A percentile compares a stretch with the other conserved stretches of the same genome.
These are phyloP conservation scores for Aegilops umbellulata DNA, from an alignment of 176 grass and related monocot genomes.

Conservation along the genomic window DNA sequence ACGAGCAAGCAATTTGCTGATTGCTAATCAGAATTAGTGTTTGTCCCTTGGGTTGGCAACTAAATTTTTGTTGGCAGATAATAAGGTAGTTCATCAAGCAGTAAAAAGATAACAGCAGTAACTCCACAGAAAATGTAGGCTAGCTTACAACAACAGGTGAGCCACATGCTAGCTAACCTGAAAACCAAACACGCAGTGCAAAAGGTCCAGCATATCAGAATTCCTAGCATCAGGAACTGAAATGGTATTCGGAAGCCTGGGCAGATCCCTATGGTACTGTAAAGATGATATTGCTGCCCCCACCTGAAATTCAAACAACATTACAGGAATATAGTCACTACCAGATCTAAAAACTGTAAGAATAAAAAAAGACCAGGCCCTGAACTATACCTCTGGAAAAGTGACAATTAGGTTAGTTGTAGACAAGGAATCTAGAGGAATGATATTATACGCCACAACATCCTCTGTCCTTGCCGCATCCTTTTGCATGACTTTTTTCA, in stretches of 20 bases:
- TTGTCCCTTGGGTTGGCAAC: not conserved
- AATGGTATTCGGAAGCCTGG: slow-evolving; percentile 69
- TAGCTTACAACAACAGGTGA: not conserved
- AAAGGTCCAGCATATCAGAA: slow-evolving; percentile 90
- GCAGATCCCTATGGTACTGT: slow-evolving; percentile 60
- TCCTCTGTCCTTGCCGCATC: slow-evolving; percentile 91
- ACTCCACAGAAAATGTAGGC: not conserved
- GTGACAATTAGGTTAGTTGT: slow-evolving; percentile 67
- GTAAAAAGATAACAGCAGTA: not conserved
- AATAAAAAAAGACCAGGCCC: slow-evolving; percentile 1
- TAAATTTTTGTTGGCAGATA: not conserved
- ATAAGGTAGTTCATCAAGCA: not conserved
- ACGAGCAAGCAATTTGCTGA: not conserved
- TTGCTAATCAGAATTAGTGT: not conserved
- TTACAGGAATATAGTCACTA: not conserved
- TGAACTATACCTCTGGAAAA: slow-evolving; percentile 66
- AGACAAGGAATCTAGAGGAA: slow-evolving; percentile 77
- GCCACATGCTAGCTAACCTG: slow-evolving; percentile 56
- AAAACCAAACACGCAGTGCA: slow-evolving; percentile 85
- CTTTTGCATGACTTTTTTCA: slow-evolving; percentile 85
- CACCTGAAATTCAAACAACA: slow-evolving; percentile 53
- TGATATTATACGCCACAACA: slow-evolving; percentile 89
- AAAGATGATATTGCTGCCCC: slow-evolving; percentile 84
- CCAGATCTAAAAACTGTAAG: not conserved
- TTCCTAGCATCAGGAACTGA: slow-evolving; percentile 71